These are phyloP conservation scores for Diaporthe destruens DNA, from an alignment of 2,329 filamentous ascomycete genomes.

Conservation along the genomic window DNA sequence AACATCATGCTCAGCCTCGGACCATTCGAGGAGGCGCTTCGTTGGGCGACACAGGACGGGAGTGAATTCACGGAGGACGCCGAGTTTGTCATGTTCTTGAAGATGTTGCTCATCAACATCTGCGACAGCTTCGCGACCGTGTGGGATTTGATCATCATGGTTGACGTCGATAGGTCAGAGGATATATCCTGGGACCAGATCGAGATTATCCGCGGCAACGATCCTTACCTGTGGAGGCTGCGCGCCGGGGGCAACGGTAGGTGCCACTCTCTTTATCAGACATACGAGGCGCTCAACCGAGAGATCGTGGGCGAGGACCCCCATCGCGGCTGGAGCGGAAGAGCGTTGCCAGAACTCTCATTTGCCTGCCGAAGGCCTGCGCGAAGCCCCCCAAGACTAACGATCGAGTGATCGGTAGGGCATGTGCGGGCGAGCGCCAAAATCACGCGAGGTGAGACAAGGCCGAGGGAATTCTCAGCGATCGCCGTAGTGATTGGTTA, in stretches of 20 bases:
- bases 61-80: background rate
- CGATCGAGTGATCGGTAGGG: background rate
- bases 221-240: background rate
- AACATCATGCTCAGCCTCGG: background rate
- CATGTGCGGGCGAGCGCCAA: background rate
- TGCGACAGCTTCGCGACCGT: background rate
- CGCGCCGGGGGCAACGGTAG: background rate
- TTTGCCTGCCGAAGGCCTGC: background rate
- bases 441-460: background rate
- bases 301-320: background rate
- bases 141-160: background rate
- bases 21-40: background rate
- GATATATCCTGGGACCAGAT: background rate
- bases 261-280: background rate
- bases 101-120: background rate
- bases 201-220: background rate
- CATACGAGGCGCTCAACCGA: background rate
- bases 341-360: background rate
- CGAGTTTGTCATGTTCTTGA: background rate
- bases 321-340: background rate
- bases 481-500: background rate
- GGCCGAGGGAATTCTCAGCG: background rate
- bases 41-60: background rate
- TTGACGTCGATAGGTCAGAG: background rate
- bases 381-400: background rate